Conservation (phyloP, 2,329 filamentous ascomycete species). For the Lachnellula suecica region DNA sequence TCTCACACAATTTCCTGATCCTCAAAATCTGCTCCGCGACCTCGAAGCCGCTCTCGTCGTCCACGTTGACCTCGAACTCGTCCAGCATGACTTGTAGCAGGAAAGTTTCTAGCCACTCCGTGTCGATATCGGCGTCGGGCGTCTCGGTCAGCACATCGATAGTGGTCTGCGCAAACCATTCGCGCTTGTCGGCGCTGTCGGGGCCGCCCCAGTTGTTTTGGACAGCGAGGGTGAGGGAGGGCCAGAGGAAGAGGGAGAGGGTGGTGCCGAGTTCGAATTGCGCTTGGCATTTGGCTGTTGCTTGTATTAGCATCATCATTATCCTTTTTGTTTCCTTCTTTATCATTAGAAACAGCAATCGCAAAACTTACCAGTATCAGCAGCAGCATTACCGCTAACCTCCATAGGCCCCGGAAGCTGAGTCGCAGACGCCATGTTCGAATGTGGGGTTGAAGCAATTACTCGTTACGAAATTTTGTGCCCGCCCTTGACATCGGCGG, state of each 20-base stretch:
- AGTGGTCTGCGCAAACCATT: slow-evolving; percentile 91
- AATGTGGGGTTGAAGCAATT: slow-evolving; percentile 10
- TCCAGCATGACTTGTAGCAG: slow-evolving; percentile 89
- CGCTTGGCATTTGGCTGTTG: slow-evolving; percentile 54
- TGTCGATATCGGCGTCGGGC: slow-evolving; percentile 61
- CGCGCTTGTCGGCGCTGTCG: slow-evolving; percentile 80
- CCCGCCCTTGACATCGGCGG: no score
- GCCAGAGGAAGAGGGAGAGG: slow-evolving; percentile 84
- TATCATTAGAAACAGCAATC: neutral
- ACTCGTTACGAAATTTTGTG: no score
- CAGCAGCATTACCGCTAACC: slow-evolving; percentile 2
- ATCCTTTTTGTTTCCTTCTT: no score
- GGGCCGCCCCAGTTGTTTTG: slow-evolving; percentile 86
- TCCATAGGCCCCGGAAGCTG: slow-evolving; percentile 20
- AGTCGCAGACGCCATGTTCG: slow-evolving; percentile 21
- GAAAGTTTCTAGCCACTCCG: slow-evolving; percentile 76
- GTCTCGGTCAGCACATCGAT: slow-evolving; percentile 69
- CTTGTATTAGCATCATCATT: slow-evolving; percentile 10
- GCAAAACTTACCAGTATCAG: slow-evolving; percentile 17
- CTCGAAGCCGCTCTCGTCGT: slow-evolving; percentile 79
- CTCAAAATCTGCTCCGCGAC: slow-evolving; percentile 73
- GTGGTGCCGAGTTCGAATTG: slow-evolving; percentile 86
- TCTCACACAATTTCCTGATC: slow-evolving; percentile 61
- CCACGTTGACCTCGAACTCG: slow-evolving; percentile 89
- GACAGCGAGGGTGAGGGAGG: slow-evolving; percentile 82